phyloP scores from a whole-genome alignment of 805 yeast genomes.

The Wickerhamomyces mucosus region DNA sequence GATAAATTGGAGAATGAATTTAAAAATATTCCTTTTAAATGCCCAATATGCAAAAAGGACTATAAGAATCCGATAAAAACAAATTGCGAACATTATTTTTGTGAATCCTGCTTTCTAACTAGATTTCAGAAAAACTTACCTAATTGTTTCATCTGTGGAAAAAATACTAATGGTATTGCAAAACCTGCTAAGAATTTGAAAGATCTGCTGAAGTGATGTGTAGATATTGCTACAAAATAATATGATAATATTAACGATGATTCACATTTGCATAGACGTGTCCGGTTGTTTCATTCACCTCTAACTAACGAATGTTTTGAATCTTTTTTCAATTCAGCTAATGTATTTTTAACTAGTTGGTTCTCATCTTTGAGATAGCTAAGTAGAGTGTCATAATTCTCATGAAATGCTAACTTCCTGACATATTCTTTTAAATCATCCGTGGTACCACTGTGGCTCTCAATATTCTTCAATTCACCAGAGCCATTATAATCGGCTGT shows the following conservation, averaged over 20 bases:
- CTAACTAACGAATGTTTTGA: too few relatives aligned
- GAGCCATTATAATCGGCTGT: conserved; percentile 1
- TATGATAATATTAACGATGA: too few relatives aligned
- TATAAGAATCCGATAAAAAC: conserved; percentile 51
- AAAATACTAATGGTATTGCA: conserved; percentile 52
- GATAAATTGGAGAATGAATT: conserved; percentile 18
- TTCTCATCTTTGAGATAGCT: too few relatives aligned
- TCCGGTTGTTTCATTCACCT: too few relatives aligned
- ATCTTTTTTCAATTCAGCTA: too few relatives aligned
- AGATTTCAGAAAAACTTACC: conserved; percentile 30
- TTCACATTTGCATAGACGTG: too few relatives aligned
- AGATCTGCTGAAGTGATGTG: conserved; percentile 14
- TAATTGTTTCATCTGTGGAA: conserved; percentile 48
- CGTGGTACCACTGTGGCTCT: conserved; percentile 1
- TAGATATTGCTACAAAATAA: too few relatives aligned
- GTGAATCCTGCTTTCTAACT: conserved; percentile 48
- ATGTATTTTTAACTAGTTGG: too few relatives aligned
- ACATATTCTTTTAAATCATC: neutral
- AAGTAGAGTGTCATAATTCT: neutral
- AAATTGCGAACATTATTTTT: conserved; percentile 53
- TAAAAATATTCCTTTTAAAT: conserved; percentile 43
- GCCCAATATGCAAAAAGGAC: conserved; percentile 49
- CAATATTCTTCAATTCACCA: neutral
- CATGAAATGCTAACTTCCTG: neutral
- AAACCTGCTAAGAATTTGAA: conserved; percentile 38